These are phyloP conservation scores for Phytophthora macrochlamydospora DNA, from an alignment of 352 stramenopile genomes.

Conservation along the genomic window DNA sequence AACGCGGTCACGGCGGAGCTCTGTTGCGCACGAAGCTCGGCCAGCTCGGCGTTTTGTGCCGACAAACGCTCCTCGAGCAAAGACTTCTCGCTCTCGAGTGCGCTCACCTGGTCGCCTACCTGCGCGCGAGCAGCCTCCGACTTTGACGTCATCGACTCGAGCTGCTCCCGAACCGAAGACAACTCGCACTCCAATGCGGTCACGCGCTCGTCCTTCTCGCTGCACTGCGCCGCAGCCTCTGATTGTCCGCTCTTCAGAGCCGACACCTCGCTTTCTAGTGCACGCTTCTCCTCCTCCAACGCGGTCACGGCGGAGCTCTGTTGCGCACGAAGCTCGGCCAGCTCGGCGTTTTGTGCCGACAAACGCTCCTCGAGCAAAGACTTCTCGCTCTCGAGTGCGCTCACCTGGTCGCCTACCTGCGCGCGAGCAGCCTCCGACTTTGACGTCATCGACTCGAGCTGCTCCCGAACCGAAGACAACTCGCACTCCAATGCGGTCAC, in stretches of 20 bases:
- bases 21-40: not conserved
- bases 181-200: not conserved
- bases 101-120: not conserved
- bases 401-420: not conserved
- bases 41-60: not conserved
- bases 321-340: not conserved
- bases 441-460: not conserved
- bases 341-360: not conserved
- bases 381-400: not conserved
- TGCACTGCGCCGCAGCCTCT: not conserved
- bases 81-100: not conserved
- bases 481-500: not conserved
- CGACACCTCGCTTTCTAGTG: not conserved
- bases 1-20: not conserved
- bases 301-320: not conserved
- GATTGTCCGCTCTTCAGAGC: not conserved
- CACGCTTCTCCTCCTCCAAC: slow-evolving; percentile 1
- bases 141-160: not conserved
- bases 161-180: not conserved
- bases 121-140: not conserved
- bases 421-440: not conserved
- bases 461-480: not conserved
- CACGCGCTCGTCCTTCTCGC: slow-evolving; percentile 1
- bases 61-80: slow-evolving; percentile 1
- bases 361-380: not conserved